phyloP scores from a whole-genome alignment of 1,284 basidiomycete species.

The Moesziomyces globuligerus region DNA sequence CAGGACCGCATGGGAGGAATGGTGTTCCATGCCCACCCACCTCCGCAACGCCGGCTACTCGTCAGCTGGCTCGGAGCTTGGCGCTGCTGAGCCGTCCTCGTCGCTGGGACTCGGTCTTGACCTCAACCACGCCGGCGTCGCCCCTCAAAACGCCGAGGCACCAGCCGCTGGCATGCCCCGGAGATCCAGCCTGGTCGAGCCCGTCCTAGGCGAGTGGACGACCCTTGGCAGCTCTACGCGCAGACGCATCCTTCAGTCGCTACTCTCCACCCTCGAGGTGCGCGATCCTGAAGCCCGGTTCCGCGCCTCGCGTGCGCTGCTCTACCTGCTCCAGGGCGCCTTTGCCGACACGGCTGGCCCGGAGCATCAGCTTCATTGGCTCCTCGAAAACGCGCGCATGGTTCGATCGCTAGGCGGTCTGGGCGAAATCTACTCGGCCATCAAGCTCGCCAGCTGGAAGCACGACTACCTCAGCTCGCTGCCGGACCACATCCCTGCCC shows the following conservation, averaged over 20 bases:
- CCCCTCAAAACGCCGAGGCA: background rate
- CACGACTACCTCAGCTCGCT: slow-evolving; percentile 74
- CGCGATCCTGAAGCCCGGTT: slow-evolving; percentile 58
- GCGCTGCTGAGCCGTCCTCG: slow-evolving; percentile 8
- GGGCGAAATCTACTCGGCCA: slow-evolving; percentile 82
- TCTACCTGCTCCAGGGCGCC: slow-evolving; percentile 74
- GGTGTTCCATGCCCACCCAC: slow-evolving; percentile 47
- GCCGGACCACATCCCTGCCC: slow-evolving; percentile 58
- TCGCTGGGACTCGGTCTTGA: slow-evolving; percentile 45
- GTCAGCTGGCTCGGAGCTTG: slow-evolving; percentile 14
- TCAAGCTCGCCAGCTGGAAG: slow-evolving; percentile 88
- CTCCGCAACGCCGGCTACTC: slow-evolving; percentile 30
- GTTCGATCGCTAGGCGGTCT: slow-evolving; percentile 86
- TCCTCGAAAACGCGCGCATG: slow-evolving; percentile 90
- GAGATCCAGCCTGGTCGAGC: slow-evolving; percentile 28
- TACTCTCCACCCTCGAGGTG: slow-evolving; percentile 59
- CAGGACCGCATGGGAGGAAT: slow-evolving; percentile 83
- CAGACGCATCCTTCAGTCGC: slow-evolving; percentile 51
- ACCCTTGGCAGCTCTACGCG: slow-evolving; percentile 52
- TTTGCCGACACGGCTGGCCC: slow-evolving; percentile 90
- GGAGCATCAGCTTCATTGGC: slow-evolving; percentile 94
- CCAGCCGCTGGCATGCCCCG: slow-evolving; percentile 5
- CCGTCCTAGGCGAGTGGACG: slow-evolving; percentile 55
- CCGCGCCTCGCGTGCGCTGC: slow-evolving; percentile 53
- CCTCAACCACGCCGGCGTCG: slow-evolving; percentile 7